Evolutionary conservation across 192 early-diverging fungal species (phyloP).

Genomic region (Entophlyctis helioformis): DNA sequence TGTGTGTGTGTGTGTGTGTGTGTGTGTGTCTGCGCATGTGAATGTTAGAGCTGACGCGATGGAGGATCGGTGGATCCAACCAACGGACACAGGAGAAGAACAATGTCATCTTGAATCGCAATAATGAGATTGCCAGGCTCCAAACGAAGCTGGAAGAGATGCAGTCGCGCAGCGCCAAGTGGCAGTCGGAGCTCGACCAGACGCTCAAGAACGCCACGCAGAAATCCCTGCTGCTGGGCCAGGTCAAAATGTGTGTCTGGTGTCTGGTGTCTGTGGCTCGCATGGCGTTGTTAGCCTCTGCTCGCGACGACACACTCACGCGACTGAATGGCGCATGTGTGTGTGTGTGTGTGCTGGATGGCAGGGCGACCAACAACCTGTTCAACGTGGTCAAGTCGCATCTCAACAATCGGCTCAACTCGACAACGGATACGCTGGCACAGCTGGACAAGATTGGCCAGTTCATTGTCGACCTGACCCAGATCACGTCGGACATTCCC

Average conservation of each 20-base stretch:
- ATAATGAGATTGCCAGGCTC: slow-evolving; percentile 50
- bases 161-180: slow-evolving; percentile 26
- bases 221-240: slow-evolving; percentile 42
- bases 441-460: slow-evolving; percentile 54
- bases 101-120: slow-evolving; percentile 47
- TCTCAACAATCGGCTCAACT: slow-evolving; percentile 36
- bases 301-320: too few relatives aligned
- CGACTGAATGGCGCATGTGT: too few relatives aligned
- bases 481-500: slow-evolving; percentile 9
- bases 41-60: too few relatives aligned
- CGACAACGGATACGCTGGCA: slow-evolving; percentile 25
- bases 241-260: slow-evolving; percentile 42
- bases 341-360: neutral
- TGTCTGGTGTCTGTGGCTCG: too few relatives aligned
- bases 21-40: too few relatives aligned
- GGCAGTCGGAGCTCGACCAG: slow-evolving; percentile 40
- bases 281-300: too few relatives aligned
- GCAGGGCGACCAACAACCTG: slow-evolving; percentile 45
- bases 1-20: too few relatives aligned
- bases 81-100: slow-evolving; percentile 36
- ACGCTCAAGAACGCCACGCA: slow-evolving; percentile 39
- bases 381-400: slow-evolving; percentile 46
- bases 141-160: slow-evolving; percentile 44
- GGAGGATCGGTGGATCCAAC: too few relatives aligned
- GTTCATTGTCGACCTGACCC: slow-evolving; percentile 26